Percentiles rank a stretch among this genome's conserved stretches.
Conservation (phyloP, 345 rosid genomes). For the Gossypium stocksii region DNA sequence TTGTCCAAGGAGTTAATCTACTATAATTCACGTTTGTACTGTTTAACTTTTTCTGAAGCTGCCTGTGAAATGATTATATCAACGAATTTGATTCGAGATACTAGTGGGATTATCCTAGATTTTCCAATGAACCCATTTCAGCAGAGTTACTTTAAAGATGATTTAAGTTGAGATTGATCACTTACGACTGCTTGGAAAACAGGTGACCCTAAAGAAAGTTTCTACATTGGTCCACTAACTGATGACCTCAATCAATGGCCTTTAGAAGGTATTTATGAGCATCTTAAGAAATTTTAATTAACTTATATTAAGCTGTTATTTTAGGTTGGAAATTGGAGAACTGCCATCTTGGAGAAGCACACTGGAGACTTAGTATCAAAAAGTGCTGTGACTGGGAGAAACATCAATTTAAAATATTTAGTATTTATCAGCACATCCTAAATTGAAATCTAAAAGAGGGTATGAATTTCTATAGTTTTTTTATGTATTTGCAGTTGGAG, state of each 20-base stretch:
- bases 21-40: neutral
- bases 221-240: slow-evolving; percentile 57
- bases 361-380: slow-evolving; percentile 50
- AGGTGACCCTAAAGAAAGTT: slow-evolving; percentile 79
- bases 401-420: too few species aligned
- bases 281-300: neutral
- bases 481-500: too few species aligned
- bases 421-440: too few species aligned
- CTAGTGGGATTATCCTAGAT: neutral
- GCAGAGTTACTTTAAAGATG: neutral
- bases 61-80: neutral
- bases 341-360: slow-evolving; percentile 62
- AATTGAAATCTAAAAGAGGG: too few species aligned
- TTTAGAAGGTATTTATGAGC: slow-evolving; percentile 35
- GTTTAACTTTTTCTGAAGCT: neutral
- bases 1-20: too few species aligned
- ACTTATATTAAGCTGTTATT: neutral
- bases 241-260: slow-evolving; percentile 70
- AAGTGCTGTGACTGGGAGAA: slow-evolving; percentile 30
- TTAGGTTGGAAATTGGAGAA: slow-evolving; percentile 40
- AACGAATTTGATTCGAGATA: neutral
- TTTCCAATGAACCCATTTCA: neutral
- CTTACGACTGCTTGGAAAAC: slow-evolving; percentile 3
- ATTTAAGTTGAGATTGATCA: neutral
- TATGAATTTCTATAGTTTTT: too few species aligned